These are phyloP conservation scores for Cetradonia linearis DNA, from an alignment of 495 filamentous ascomycete genomes.

Conservation along the genomic window DNA sequence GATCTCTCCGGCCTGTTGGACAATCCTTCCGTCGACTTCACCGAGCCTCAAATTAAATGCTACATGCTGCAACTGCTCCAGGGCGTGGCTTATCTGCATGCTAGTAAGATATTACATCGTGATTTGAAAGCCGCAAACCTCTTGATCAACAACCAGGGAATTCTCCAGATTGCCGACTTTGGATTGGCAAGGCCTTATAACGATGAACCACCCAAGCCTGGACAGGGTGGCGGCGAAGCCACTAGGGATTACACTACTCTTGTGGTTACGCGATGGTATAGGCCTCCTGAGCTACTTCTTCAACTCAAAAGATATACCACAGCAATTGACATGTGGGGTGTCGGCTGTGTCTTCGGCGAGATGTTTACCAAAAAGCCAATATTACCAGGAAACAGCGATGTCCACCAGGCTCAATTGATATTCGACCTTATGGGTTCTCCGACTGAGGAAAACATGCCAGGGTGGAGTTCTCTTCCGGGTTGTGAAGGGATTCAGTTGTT, in stretches of 20 bases:
- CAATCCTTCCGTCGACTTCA: slow-evolving; percentile 80
- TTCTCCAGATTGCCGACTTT: slow-evolving; percentile 96
- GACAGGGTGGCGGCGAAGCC: slow-evolving; percentile 74
- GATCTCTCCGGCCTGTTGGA: slow-evolving; percentile 92
- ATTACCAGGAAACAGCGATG: slow-evolving; percentile 76
- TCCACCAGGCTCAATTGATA: slow-evolving; percentile 81
- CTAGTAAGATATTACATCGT: slow-evolving; percentile 80
- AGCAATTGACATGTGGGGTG: slow-evolving; percentile 97
- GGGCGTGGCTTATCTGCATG: slow-evolving; percentile 81
- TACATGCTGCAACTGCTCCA: slow-evolving; percentile 92
- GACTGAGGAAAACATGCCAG: slow-evolving; percentile 86
- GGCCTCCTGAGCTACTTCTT: slow-evolving; percentile 85
- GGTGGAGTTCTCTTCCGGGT: slow-evolving; percentile 71
- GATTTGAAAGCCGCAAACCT: slow-evolving; percentile 99
- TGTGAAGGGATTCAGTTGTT: slow-evolving; percentile 65
- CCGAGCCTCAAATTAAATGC: slow-evolving; percentile 88
- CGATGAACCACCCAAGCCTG: slow-evolving; percentile 66
- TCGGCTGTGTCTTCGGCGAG: slow-evolving; percentile 95
- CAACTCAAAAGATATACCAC: slow-evolving; percentile 82
- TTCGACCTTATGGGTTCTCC: slow-evolving; percentile 91
- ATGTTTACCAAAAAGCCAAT: slow-evolving; percentile 96
- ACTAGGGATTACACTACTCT: slow-evolving; percentile 84
- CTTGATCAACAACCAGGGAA: slow-evolving; percentile 86
- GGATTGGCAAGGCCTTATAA: slow-evolving; percentile 90
- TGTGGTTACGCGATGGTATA: slow-evolving; percentile 95